A percentile compares a stretch with the other conserved stretches of the same genome.
Conservation (phyloP, 495 filamentous ascomycete species). For the Penicillium nucicola region DNA sequence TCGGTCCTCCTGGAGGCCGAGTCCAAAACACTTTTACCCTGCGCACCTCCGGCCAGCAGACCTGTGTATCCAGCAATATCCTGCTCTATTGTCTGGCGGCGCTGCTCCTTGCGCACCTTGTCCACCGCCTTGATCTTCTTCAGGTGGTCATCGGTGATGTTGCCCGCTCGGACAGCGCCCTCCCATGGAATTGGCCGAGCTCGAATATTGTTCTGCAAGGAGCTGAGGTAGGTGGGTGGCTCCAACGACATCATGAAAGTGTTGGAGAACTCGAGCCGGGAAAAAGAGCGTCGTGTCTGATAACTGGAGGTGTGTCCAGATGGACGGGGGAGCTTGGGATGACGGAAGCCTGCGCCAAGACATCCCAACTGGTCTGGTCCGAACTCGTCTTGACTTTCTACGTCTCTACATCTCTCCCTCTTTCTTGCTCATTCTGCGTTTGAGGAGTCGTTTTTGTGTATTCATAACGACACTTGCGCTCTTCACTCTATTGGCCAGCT, state of each 20-base stretch:
- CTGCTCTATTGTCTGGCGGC: constrained; percentile 73
- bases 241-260: constrained; percentile 72
- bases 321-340: constrained; percentile 23
- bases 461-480: neutral
- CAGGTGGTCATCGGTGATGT: constrained; percentile 90
- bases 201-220: constrained; percentile 92
- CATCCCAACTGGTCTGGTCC: constrained; percentile 21
- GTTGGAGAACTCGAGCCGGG: constrained; percentile 6
- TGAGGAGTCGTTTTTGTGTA: neutral
- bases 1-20: constrained; percentile 74
- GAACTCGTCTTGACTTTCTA: constrained; percentile 10
- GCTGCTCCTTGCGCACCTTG: constrained; percentile 87
- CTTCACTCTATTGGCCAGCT: neutral
- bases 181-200: constrained; percentile 96
- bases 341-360: constrained; percentile 33
- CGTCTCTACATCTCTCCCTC: neutral
- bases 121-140: constrained; percentile 97
- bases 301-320: constrained; percentile 11
- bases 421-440: constrained; percentile 6
- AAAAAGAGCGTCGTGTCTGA: constrained; percentile 5
- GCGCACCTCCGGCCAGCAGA: constrained; percentile 72
- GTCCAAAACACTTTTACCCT: constrained; percentile 75
- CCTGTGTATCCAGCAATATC: constrained; percentile 74
- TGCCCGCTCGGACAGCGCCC: constrained; percentile 88
- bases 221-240: constrained; percentile 83